phyloP scores from a whole-genome alignment of 805 yeast species.

The Yarrowia osloensis region DNA sequence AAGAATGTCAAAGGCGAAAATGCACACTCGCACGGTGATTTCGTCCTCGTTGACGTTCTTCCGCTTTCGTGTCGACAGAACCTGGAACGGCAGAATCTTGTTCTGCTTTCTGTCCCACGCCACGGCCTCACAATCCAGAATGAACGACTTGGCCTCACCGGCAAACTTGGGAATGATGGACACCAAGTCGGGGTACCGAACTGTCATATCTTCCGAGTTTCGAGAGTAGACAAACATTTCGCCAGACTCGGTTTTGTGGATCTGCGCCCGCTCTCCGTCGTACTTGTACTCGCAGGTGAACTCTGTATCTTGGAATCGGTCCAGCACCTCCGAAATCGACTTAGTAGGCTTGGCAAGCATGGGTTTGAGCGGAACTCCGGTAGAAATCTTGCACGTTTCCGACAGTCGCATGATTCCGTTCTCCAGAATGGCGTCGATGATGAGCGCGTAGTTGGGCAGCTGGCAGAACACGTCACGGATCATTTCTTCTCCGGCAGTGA shows the following conservation, averaged over 20 bases:
- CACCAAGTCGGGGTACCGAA: constrained; percentile 87
- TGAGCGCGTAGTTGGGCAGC: constrained; percentile 83
- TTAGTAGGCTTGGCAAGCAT: constrained; percentile 99
- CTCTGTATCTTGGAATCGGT: constrained; percentile 77
- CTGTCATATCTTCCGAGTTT: constrained; percentile 96
- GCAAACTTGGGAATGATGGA: constrained; percentile 58
- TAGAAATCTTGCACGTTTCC: constrained; percentile 71
- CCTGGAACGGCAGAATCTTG: constrained; percentile 92
- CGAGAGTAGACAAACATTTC: constrained; percentile 79
- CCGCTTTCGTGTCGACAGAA: constrained; percentile 87
- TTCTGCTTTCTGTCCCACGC: constrained; percentile 84
- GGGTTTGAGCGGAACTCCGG: constrained; percentile 94
- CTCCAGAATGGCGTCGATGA: constrained; percentile 65
- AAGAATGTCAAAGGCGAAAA: constrained; percentile 87
- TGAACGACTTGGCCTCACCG: constrained; percentile 55
- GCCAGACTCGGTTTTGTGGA: constrained; percentile 69
- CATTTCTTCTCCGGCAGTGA: constrained; percentile 70
- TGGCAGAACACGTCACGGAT: constrained; percentile 86
- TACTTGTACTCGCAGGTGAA: constrained; percentile 97
- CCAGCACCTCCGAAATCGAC: constrained; percentile 86
- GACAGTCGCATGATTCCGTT: constrained; percentile 67
- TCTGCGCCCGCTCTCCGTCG: constrained; percentile 97
- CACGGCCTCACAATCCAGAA: constrained; percentile 94
- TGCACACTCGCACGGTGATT: constrained; percentile 86
- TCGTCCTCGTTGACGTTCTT: constrained; percentile 87